Evolutionary conservation across 768 basidiomycete species (phyloP).

Genomic region (Chalciporus piperatus): DNA sequence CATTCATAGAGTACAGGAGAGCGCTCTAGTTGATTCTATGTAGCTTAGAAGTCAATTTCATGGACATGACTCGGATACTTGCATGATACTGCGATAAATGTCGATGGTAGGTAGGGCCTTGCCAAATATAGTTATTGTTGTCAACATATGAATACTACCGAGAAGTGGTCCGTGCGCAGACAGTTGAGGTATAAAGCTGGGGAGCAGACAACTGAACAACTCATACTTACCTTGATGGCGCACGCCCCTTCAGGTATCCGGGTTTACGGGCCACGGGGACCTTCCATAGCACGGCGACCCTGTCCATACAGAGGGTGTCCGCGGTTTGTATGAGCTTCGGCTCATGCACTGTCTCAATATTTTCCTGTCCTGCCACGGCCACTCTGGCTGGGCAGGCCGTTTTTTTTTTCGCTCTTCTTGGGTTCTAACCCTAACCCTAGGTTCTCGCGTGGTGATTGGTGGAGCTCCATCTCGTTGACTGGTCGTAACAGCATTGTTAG

Average conservation of each 20-base stretch:
- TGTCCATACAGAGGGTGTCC: constrained; percentile 59
- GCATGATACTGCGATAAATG: no score
- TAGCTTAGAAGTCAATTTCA: no score
- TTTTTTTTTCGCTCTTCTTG: constrained; percentile 34
- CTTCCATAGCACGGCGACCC: constrained; percentile 71
- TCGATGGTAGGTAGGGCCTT: no score
- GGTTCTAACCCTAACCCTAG: constrained; percentile 48
- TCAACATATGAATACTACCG: no score
- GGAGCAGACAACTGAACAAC: not conserved
- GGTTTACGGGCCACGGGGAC: constrained; percentile 51
- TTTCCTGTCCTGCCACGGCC: constrained; percentile 67
- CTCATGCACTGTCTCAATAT: constrained; percentile 74
- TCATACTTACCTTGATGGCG: constrained; percentile 65
- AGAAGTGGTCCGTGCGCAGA: constrained; percentile 30
- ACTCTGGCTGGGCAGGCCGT: constrained; percentile 57
- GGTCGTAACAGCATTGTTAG: no score
- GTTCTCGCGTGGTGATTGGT: not conserved
- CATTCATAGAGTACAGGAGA: constrained; percentile 71
- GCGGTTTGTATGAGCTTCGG: constrained; percentile 65
- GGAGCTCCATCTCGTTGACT: no score
- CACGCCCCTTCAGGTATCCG: constrained; percentile 47
- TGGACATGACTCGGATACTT: no score
- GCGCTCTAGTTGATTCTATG: constrained; percentile 39
- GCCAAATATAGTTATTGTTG: not conserved
- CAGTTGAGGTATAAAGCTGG: constrained; percentile 27